phyloP scores from a whole-genome alignment of 352 stramenopile species.

The Poterioochromonas sp. region DNA sequence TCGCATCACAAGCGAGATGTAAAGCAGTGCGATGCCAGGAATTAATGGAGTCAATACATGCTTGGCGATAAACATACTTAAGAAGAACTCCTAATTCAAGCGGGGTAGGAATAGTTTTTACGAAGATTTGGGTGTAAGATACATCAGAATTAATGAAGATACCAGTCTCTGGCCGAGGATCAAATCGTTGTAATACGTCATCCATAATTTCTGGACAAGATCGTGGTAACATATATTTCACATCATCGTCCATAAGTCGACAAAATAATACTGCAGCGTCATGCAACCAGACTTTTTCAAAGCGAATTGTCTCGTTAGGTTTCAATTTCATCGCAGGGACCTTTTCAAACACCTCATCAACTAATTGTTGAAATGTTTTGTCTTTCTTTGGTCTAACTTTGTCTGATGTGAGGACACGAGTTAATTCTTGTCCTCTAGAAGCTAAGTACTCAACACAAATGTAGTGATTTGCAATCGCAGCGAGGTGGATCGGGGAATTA shows the following conservation, averaged over 20 bases:
- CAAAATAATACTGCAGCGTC: constrained; percentile 13
- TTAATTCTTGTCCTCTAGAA: neutral
- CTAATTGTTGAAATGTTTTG: neutral
- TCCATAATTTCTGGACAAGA: constrained; percentile 22
- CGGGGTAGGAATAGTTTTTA: neutral
- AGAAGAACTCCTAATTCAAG: neutral
- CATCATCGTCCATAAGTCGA: neutral
- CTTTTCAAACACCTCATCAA: neutral
- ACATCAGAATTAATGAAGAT: neutral
- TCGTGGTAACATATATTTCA: constrained; percentile 5
- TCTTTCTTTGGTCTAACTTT: constrained; percentile 9
- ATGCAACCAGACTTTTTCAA: constrained; percentile 28
- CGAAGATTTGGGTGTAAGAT: neutral
- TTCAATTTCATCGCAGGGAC: neutral
- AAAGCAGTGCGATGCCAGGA: neutral
- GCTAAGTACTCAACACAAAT: neutral
- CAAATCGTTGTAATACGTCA: constrained; percentile 22
- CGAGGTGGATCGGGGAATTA: constrained; percentile 17
- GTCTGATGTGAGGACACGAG: constrained; percentile 3
- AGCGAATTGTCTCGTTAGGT: neutral
- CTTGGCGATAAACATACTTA: neutral
- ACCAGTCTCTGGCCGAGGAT: constrained; percentile 28
- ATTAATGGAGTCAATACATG: constrained; percentile 14
- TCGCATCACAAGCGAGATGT: constrained; percentile 15
- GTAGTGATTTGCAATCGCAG: neutral